Evolutionary conservation across 352 stramenopile species (phyloP), one percentile per base, ranked within the genome.

Genomic region (Phytophthora pseudosyringae): DNA sequence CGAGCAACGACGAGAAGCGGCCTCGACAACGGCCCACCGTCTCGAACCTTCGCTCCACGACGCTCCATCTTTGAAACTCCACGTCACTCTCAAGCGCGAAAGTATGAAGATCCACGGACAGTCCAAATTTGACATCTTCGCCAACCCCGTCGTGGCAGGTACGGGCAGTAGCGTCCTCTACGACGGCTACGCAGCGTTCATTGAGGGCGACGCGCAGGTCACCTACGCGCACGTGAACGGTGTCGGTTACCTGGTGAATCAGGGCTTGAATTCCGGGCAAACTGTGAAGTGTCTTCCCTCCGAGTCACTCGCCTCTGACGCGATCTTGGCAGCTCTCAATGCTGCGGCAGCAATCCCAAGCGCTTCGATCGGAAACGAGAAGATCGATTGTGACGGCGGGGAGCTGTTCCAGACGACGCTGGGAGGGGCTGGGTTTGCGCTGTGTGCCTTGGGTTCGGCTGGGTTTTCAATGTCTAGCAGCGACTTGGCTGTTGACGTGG

Each of bases 151-250:
- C 2, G 54, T 73, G 33, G 70, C 64, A 5, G 13, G 18, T 4
- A 40, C 73, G n/a, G 64, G 59, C n/a, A 13, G 38, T 1, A 55
- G 47, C 0, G 53, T 73, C 5, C 49, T 53, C 25, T 76, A 76
- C 16, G 48, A 76, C n/a, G 67, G 64, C 39, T 72, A 73, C 38
- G 46, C 70, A 18, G 69, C 55, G 5, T 73, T 75, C 33, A 16
- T 71, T 18, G 67, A 71, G 2, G 59, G 63, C 10, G 26, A 58
- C 9, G 49, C 41, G 5, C 36, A 31, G 8, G 41, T 72, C 35
- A 79, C 63, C 40, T 83, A 80, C 57, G 29, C 58, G 7, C 35
- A 80, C 4, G 56, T 77, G 7, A 44, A 75, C 28, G 64, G 73
- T 0, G 41, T 59, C 28, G 21, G 52, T 0, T 83, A 76, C n/a